phyloP scores from a whole-genome alignment of 2,329 filamentous ascomycete species.

The Beauveria pseudobassiana region DNA sequence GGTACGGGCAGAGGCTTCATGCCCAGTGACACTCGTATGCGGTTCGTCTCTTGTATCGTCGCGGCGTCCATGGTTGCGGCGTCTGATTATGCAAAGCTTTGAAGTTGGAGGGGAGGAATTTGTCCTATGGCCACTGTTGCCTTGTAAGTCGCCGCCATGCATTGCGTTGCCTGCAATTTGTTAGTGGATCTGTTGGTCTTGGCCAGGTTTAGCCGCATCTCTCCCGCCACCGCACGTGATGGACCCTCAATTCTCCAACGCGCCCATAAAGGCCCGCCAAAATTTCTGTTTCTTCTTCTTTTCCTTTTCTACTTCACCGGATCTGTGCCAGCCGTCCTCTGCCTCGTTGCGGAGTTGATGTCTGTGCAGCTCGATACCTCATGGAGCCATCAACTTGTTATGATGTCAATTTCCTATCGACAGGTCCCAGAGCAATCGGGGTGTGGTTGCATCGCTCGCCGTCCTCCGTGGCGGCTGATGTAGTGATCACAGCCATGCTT shows the following conservation, averaged over 20 bases:
- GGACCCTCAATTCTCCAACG: constrained; percentile 2
- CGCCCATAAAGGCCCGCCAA: constrained; percentile 19
- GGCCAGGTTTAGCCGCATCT: constrained; percentile 11
- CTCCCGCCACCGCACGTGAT: constrained; percentile 13
- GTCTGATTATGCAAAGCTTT: not conserved
- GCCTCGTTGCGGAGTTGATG: constrained; percentile 59
- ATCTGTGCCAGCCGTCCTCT: constrained; percentile 85
- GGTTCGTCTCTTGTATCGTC: constrained; percentile 88
- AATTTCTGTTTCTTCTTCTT: constrained; percentile 28
- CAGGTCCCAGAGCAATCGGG: constrained; percentile 79
- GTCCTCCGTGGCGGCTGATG: constrained; percentile 51
- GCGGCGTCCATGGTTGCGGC: constrained; percentile 51
- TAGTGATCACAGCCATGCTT: constrained; percentile 43
- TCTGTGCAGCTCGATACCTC: constrained; percentile 75
- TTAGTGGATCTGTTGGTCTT: not conserved
- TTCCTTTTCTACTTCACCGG: constrained; percentile 43
- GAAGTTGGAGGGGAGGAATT: not conserved
- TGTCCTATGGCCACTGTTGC: not conserved
- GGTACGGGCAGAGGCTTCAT: constrained; percentile 85
- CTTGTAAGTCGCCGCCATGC: not conserved
- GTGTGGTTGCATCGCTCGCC: constrained; percentile 60
- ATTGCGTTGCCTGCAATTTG: not conserved
- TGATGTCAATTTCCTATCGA: constrained; percentile 92
- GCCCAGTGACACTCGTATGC: constrained; percentile 80
- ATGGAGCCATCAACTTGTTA: constrained; percentile 68